phyloP scores from a whole-genome alignment of 345 rosid genomes.

The Kernera saxatilis region DNA sequence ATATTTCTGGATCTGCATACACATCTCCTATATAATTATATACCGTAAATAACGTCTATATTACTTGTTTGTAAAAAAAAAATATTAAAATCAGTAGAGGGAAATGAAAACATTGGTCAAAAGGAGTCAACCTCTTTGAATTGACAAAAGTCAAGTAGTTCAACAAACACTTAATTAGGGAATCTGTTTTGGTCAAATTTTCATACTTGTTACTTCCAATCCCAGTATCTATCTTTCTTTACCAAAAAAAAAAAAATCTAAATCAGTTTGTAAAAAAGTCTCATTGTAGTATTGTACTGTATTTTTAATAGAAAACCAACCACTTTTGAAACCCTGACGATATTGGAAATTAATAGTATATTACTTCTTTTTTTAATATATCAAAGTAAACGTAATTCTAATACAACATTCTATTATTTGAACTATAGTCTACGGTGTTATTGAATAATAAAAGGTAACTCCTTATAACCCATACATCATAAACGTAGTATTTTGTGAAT shows the following conservation, averaged over 20 bases:
- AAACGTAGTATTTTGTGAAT: neutral
- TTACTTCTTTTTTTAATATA: neutral
- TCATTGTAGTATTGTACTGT: neutral
- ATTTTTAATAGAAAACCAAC: neutral
- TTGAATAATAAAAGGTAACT: neutral
- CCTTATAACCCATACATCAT: too few species aligned
- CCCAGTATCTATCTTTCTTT: neutral
- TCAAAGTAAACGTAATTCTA: neutral
- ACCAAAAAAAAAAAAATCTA: neutral
- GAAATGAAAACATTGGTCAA: conserved; percentile 19
- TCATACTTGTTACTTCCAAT: conserved; percentile 24
- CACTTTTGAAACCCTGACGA: neutral
- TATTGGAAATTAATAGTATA: too few species aligned
- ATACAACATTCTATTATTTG: neutral
- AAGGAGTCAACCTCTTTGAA: conserved; percentile 9
- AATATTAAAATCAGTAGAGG: neutral
- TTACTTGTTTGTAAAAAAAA: neutral
- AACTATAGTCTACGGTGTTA: neutral
- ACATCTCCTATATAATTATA: neutral
- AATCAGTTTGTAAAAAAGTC: neutral
- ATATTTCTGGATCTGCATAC: neutral
- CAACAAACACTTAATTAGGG: conserved; percentile 4
- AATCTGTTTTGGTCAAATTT: conserved; percentile 27
- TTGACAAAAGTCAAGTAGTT: conserved; percentile 25
- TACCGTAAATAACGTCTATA: neutral